These are phyloP conservation scores for Auricularia sp. DNA, from an alignment of 768 basidiomycete species.

Conservation along the genomic window DNA sequence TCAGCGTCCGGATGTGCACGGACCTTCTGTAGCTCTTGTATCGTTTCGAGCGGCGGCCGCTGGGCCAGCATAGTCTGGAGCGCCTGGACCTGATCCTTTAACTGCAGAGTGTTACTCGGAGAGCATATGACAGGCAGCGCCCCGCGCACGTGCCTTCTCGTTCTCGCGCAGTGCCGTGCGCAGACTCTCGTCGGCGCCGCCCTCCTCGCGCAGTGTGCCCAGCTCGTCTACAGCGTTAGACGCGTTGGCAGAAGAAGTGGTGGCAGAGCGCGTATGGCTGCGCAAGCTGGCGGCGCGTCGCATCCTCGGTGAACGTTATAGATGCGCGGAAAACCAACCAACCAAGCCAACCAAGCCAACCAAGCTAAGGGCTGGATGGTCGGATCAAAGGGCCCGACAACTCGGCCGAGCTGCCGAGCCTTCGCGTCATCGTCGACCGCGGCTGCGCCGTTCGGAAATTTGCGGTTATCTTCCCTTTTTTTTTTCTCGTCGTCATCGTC, in stretches of 20 bases:
- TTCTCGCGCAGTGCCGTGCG: conserved; percentile 60
- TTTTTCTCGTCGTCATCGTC: too few relatives aligned
- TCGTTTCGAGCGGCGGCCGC: conserved; percentile 55
- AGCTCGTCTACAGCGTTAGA: conserved; percentile 38
- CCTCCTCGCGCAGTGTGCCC: conserved; percentile 42
- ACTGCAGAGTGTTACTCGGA: conserved; percentile 24
- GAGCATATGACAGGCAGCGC: neutral
- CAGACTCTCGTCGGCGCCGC: conserved; percentile 45
- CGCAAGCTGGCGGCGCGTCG: neutral
- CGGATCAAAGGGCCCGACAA: too few relatives aligned
- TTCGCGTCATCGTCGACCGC: too few relatives aligned
- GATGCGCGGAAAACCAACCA: too few relatives aligned
- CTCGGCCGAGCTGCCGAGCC: too few relatives aligned
- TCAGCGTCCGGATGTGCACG: too few relatives aligned
- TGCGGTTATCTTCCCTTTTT: too few relatives aligned
- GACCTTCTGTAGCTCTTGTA: conserved; percentile 50
- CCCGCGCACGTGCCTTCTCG: conserved; percentile 40
- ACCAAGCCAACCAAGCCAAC: too few relatives aligned
- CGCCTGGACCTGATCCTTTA: conserved; percentile 49
- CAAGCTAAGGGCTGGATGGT: too few relatives aligned
- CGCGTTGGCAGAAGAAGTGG: neutral
- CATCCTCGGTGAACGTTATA: neutral
- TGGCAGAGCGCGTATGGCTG: neutral
- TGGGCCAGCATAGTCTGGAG: conserved; percentile 57
- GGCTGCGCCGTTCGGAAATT: too few relatives aligned